phyloP scores from a whole-genome alignment of 768 basidiomycete genomes.

The Podaxis rugospora region DNA sequence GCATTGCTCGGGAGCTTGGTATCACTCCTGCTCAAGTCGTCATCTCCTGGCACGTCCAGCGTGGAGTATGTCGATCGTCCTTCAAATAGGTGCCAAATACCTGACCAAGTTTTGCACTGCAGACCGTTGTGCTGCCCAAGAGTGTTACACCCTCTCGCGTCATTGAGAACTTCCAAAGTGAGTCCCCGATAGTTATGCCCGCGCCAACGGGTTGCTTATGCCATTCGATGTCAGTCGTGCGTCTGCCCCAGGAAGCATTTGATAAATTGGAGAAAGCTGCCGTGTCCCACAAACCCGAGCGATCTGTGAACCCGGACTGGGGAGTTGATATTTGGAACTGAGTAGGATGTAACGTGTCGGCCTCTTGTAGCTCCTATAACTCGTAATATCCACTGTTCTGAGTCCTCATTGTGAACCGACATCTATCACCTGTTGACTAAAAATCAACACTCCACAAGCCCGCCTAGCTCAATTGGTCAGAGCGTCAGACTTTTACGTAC shows the following conservation, averaged over 20 bases:
- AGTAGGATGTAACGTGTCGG: background rate
- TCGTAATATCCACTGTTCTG: background rate
- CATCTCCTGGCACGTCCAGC: slow-evolving; percentile 74
- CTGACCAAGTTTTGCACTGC: background rate
- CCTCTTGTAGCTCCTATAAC: background rate
- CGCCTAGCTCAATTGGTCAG: slow-evolving; percentile 14
- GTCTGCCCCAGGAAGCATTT: slow-evolving; percentile 36
- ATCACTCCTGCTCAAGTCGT: slow-evolving; percentile 75
- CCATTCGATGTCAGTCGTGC: background rate
- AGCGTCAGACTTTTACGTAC: slow-evolving; percentile 13
- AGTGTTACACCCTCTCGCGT: slow-evolving; percentile 68
- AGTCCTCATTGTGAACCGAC: background rate
- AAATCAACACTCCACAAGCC: background rate
- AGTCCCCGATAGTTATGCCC: slow-evolving; percentile 7
- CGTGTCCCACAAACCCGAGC: slow-evolving; percentile 47
- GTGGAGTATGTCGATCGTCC: slow-evolving; percentile 49
- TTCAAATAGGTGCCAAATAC: background rate
- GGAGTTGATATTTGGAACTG: slow-evolving; percentile 51
- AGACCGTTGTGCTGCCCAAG: slow-evolving; percentile 76
- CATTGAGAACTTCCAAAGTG: slow-evolving; percentile 65
- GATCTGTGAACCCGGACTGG: slow-evolving; percentile 63
- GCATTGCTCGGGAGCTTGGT: slow-evolving; percentile 55
- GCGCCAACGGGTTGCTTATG: background rate
- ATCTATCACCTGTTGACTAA: too few species aligned
- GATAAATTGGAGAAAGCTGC: slow-evolving; percentile 48